Evolutionary conservation across 2,329 filamentous ascomycete species (phyloP).

Genomic region (Talaromyces sp.): DNA sequence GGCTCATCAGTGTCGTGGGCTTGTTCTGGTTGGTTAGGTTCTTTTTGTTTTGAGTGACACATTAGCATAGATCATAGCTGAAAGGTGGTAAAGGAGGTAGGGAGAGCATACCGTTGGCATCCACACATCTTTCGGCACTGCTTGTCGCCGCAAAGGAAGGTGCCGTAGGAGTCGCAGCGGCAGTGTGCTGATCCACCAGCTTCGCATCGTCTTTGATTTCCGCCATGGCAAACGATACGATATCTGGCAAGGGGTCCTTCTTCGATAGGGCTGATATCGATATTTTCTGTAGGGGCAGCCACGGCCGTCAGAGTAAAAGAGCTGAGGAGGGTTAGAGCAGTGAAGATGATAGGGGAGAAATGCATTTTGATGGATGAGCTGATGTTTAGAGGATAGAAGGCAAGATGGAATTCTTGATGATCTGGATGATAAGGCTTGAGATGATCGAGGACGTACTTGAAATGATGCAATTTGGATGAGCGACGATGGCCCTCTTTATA

Average conservation of each 20-base stretch:
- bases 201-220: conserved; percentile 4
- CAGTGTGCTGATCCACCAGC: conserved; percentile 6
- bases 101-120: background rate
- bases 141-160: background rate
- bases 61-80: background rate
- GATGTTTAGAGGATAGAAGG: background rate
- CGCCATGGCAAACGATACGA: conserved; percentile 6
- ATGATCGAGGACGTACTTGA: conserved; percentile 9
- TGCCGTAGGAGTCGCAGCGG: conserved; percentile 5
- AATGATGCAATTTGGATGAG: background rate
- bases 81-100: too few relatives aligned
- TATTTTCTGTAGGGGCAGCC: background rate
- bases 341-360: conserved; percentile 5
- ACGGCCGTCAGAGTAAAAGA: background rate
- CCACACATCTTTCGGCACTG: conserved; percentile 1
- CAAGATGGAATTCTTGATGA: background rate
- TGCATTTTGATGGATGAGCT: background rate
- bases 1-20: background rate
- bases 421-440: background rate
- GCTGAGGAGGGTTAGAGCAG: conserved; percentile 9
- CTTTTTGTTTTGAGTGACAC: background rate
- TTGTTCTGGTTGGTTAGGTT: background rate
- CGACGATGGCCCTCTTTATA: background rate
- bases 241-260: conserved; percentile 1
- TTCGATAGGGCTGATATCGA: background rate